phyloP scores from a whole-genome alignment of 2,329 filamentous ascomycete genomes.

The Aspergillus fischeri region DNA sequence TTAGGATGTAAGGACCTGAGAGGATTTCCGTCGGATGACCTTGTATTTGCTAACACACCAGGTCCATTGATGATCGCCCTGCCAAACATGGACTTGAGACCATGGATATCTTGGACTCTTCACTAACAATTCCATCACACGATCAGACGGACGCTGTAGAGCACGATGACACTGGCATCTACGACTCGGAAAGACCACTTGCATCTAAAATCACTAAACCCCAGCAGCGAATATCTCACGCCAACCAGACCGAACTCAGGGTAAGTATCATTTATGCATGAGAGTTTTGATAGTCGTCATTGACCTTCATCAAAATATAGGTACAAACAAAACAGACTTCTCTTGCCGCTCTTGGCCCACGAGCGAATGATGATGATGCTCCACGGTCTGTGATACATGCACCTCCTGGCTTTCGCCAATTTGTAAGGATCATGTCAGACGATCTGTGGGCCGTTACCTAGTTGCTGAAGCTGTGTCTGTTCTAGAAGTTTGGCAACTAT shows the following conservation, averaged over 20 bases:
- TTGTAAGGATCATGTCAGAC: conserved; percentile 52
- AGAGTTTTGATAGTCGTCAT: not conserved
- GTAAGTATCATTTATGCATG: conserved; percentile 14
- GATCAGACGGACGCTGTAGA: not conserved
- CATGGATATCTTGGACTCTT: conserved; percentile 2
- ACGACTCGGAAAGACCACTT: not conserved
- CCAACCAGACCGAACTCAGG: conserved; percentile 18
- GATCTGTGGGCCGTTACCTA: not conserved
- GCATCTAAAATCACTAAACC: not conserved
- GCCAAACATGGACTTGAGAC: not conserved
- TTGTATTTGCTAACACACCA: conserved; percentile 3
- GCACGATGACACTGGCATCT: not conserved
- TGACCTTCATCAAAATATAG: conserved; percentile 16
- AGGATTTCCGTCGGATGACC: not conserved
- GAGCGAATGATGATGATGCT: conserved; percentile 62
- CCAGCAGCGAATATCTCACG: not conserved
- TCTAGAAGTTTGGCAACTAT: not conserved
- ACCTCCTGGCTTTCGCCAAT: conserved; percentile 74
- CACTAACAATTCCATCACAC: not conserved
- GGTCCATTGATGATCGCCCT: conserved; percentile 4
- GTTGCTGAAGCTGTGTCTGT: not conserved
- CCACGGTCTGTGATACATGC: conserved; percentile 89
- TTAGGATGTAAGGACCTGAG: conserved; percentile 4
- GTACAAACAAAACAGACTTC: conserved; percentile 25
- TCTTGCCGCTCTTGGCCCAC: conserved; percentile 18